Percentiles rank a stretch among this genome's conserved stretches.
phyloP scores from a whole-genome alignment of 1,284 basidiomycete species.

The Coniferiporia sulphurascens region DNA sequence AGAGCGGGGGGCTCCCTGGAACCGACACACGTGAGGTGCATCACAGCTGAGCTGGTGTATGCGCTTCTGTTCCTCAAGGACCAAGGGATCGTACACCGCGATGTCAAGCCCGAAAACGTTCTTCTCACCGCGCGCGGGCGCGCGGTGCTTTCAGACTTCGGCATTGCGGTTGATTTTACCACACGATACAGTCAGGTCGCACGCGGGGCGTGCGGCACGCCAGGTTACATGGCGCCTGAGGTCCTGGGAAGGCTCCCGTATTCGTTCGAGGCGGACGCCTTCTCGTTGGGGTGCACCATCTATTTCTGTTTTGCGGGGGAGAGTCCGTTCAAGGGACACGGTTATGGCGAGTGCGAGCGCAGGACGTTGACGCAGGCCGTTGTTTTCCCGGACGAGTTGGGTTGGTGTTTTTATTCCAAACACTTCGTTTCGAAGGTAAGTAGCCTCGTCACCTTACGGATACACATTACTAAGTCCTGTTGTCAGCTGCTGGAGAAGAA shows the following conservation, averaged over 20 bases:
- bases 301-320: background rate
- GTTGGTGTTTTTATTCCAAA: background rate
- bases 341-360: background rate
- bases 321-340: background rate
- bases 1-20: background rate
- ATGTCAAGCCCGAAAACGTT: constrained; percentile 65
- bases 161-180: constrained; percentile 41
- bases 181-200: background rate
- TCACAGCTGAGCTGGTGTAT: background rate
- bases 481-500: too few relatives aligned
- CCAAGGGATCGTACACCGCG: constrained; percentile 57
- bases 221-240: background rate
- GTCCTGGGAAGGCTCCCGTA: background rate
- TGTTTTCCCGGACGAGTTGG: background rate
- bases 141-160: constrained; percentile 62
- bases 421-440: background rate
- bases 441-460: background rate
- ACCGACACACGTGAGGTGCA: background rate
- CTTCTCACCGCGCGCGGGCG: constrained; percentile 41
- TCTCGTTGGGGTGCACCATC: background rate
- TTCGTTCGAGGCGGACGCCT: background rate
- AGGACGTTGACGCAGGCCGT: background rate
- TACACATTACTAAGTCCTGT: too few relatives aligned
- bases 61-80: background rate
- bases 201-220: background rate